phyloP scores from a whole-genome alignment of 768 basidiomycete species.

The Hygrophorus pudorinus region DNA sequence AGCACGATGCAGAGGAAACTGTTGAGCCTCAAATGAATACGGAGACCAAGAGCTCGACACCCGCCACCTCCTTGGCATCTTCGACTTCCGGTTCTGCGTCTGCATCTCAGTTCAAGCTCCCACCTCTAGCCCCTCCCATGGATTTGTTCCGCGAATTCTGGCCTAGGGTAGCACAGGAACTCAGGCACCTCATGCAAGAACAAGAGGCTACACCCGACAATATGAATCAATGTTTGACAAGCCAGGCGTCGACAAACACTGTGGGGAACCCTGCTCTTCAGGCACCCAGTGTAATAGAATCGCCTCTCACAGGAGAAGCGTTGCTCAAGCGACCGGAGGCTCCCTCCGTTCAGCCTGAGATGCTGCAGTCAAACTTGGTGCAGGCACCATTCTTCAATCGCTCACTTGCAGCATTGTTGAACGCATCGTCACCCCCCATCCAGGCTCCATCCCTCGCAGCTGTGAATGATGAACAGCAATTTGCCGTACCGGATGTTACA shows the following conservation, averaged over 20 bases:
- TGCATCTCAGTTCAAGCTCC: slow-evolving; percentile 6
- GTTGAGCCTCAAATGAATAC: no score
- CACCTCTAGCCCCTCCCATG: slow-evolving; percentile 8
- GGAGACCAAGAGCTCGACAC: no score
- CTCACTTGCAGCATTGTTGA: slow-evolving; percentile 4
- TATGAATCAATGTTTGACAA: background rate
- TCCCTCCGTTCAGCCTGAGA: background rate
- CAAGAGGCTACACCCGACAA: background rate
- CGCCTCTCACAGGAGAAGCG: slow-evolving; percentile 22
- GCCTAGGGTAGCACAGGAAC: slow-evolving; percentile 28
- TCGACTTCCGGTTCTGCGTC: slow-evolving; percentile 10
- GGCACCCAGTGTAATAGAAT: slow-evolving; percentile 10
- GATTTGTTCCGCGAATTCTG: slow-evolving; percentile 20
- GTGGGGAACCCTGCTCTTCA: background rate
- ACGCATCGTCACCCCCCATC: slow-evolving; percentile 2
- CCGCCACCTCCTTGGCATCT: slow-evolving; percentile 10
- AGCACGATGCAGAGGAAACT: no score
- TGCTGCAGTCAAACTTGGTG: background rate
- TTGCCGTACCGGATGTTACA: background rate
- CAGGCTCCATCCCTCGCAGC: background rate
- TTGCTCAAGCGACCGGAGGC: slow-evolving; percentile 16
- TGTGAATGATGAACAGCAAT: background rate
- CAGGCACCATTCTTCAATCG: slow-evolving; percentile 1
- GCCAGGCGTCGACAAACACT: background rate
- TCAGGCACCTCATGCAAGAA: slow-evolving; percentile 20